phyloP scores from a whole-genome alignment of 768 basidiomycete genomes.

The Mycena floridula region DNA sequence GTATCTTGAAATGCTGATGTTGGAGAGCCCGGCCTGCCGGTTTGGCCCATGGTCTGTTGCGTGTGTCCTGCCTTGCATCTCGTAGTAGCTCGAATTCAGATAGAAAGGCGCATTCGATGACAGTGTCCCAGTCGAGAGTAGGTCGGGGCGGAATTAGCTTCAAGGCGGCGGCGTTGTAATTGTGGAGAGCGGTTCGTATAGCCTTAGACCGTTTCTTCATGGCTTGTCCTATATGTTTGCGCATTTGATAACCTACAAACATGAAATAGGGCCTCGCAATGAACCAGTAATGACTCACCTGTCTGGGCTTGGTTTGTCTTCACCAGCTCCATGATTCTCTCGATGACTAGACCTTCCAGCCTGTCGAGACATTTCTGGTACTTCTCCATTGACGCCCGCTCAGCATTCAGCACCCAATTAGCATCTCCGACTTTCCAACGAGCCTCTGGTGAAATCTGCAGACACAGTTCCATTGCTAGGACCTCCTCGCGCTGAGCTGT shows the following conservation, averaged over 20 bases:
- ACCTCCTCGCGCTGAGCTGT: not conserved
- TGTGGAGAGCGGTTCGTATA: too few species aligned
- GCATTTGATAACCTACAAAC: not conserved
- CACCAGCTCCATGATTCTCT: not conserved
- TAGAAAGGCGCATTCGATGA: too few species aligned
- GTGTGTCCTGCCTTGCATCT: too few species aligned
- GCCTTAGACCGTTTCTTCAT: too few species aligned
- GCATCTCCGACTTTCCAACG: not conserved
- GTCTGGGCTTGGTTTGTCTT: not conserved
- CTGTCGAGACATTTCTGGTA: not conserved
- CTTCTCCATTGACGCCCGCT: too few species aligned
- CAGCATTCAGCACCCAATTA: not conserved
- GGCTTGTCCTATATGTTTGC: not conserved
- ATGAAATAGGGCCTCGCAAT: not conserved
- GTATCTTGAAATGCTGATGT: too few species aligned
- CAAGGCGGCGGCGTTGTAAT: slow-evolving; percentile 20
- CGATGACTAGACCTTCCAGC: not conserved
- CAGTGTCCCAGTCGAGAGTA: too few species aligned
- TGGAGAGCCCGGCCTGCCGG: too few species aligned
- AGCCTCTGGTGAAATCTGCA: not conserved
- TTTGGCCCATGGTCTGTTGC: too few species aligned
- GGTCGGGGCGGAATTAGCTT: too few species aligned
- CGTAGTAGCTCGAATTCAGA: slow-evolving; percentile 19
- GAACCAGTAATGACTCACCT: not conserved
- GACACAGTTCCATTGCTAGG: not conserved